Evolutionary conservation across 1,284 basidiomycete genomes (phyloP), one percentile per base, ranked within the genome.

Genomic region (Cryptococcus sp.): DNA sequence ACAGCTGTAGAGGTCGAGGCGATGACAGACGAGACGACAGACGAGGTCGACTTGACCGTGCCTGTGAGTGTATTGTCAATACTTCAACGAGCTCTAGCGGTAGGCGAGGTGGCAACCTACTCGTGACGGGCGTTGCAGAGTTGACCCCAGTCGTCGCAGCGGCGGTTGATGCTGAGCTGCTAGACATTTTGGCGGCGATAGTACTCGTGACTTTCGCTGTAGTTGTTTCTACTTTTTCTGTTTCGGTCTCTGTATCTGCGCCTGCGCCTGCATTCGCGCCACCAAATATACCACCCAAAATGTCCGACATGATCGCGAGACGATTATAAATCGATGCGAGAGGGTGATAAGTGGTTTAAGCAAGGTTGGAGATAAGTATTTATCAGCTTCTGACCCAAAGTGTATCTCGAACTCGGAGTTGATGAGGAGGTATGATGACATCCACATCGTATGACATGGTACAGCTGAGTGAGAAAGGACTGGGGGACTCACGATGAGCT

Each of bases 301-400:
- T 17, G 22, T 19, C 46, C 19, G 53, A 49, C 53, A 55, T 55
- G 16, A 44, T 40, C n/a, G 53, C n/a, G 22, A 40, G 38, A n/a
- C n/a, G n/a, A n/a, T 11, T 40, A 40, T 25, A n/a, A 41, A 5
- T 20, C 8, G 22, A 41, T 5, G n/a, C n/a, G n/a, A n/a, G n/a
- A n/a, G n/a, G n/a, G n/a, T n/a, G n/a, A n/a, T n/a, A n/a, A n/a
- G n/a, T n/a, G n/a, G n/a, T n/a, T n/a, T n/a, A n/a, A n/a, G n/a
- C n/a, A n/a, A n/a, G n/a, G n/a, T n/a, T n/a, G n/a, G n/a, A n/a
- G n/a, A n/a, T n/a, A n/a, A n/a, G n/a, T n/a, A n/a, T n/a, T n/a
- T n/a, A n/a, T n/a, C n/a, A n/a, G n/a, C n/a, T n/a, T n/a, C n/a
- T n/a, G n/a, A n/a, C n/a, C n/a, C n/a, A n/a, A n/a, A n/a, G n/a